These are phyloP conservation scores for Aureobasidium sp. DNA, from an alignment of 2,329 filamentous ascomycete genomes.

Conservation along the genomic window DNA sequence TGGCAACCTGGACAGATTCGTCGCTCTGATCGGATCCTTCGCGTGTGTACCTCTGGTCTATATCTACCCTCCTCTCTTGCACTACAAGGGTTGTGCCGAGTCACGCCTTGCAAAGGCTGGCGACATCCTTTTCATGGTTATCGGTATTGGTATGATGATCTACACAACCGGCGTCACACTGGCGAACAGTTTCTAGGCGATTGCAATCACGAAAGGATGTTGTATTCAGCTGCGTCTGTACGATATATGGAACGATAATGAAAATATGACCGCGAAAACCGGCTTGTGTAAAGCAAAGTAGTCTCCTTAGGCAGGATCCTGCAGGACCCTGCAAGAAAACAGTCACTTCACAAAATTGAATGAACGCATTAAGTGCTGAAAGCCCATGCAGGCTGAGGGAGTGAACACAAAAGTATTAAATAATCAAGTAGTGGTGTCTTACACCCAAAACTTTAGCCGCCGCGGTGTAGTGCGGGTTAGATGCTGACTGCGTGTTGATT, in stretches of 20 bases:
- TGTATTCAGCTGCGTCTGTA: not conserved
- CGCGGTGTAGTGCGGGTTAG: not conserved
- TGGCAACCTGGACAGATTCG: slow-evolving; percentile 64
- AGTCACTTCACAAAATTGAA: not conserved
- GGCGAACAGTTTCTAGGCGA: slow-evolving; percentile 16
- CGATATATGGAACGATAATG: slow-evolving; percentile 3
- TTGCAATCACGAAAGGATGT: not conserved
- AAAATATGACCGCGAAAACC: not conserved
- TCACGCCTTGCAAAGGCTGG: slow-evolving; percentile 46
- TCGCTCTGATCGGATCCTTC: slow-evolving; percentile 63
- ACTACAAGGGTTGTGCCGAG: slow-evolving; percentile 58
- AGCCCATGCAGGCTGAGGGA: not conserved
- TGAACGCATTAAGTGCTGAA: not conserved
- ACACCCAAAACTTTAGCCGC: not conserved
- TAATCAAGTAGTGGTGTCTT: not conserved
- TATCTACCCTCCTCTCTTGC: slow-evolving; percentile 64
- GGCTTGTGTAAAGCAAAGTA: not conserved
- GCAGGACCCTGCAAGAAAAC: not conserved
- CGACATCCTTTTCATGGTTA: slow-evolving; percentile 53
- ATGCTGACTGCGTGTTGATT: not conserved
- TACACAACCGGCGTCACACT: slow-evolving; percentile 62
- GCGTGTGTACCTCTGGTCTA: slow-evolving; percentile 70
- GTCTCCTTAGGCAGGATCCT: too few species aligned
- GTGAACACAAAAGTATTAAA: not conserved
- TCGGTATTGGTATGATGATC: slow-evolving; percentile 60